Conservation (phyloP, 345 rosid species). For the Firmiana major region DNA sequence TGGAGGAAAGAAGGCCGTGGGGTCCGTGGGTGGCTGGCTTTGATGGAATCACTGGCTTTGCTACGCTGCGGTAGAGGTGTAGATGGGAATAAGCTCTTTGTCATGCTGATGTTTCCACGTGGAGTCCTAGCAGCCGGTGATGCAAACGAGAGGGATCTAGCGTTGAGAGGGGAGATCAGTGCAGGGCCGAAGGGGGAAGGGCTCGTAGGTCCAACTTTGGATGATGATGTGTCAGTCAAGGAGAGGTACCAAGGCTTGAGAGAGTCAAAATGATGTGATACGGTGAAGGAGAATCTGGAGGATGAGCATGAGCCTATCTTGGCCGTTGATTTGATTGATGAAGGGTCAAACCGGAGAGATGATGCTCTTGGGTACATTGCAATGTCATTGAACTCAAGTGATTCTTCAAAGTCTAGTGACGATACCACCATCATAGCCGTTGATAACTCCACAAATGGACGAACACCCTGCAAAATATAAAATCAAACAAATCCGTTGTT, state of each 20-base stretch:
- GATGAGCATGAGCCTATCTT: conserved; percentile 79
- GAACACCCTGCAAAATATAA: conserved; percentile 59
- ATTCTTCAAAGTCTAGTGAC: conserved; percentile 67
- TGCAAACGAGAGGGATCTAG: conserved; percentile 70
- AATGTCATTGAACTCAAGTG: conserved; percentile 57
- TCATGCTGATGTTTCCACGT: conserved; percentile 36
- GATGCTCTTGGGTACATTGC: conserved; percentile 59
- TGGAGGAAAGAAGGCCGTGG: conserved; percentile 87
- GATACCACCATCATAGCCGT: conserved; percentile 62
- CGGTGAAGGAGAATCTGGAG: conserved; percentile 90
- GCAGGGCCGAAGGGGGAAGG: conserved; percentile 48
- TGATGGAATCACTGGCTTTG: conserved; percentile 20
- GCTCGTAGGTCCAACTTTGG: conserved; percentile 43
- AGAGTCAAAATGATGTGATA: conserved; percentile 78
- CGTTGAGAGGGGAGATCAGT: conserved; percentile 60
- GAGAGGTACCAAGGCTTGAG: conserved; percentile 92
- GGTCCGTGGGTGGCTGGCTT: conserved; percentile 35
- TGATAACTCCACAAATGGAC: conserved; percentile 83
- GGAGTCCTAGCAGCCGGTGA: conserved; percentile 69
- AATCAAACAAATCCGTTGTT: not conserved
- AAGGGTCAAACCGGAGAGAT: conserved; percentile 71
- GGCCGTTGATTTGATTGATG: conserved; percentile 57
- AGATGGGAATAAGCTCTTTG: conserved; percentile 61
- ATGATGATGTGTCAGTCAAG: conserved; percentile 54
- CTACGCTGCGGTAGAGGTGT: conserved; percentile 79